Evolutionary conservation across 192 early-diverging fungal species (phyloP).

Genomic region (Obelidium mucronatum): DNA sequence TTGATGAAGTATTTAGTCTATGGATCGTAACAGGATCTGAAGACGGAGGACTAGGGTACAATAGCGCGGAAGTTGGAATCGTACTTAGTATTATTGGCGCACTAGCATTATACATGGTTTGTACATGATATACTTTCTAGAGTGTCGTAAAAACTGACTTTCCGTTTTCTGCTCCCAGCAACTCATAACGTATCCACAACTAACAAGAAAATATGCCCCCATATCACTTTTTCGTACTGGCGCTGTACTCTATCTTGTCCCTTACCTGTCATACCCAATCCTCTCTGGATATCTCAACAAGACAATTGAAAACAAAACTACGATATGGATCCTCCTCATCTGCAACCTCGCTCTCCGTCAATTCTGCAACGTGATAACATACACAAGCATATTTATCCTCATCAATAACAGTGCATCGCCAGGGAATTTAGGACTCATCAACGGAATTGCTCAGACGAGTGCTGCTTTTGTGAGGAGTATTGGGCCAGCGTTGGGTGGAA

Average conservation of each 20-base stretch:
- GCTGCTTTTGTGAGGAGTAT: slow-evolving; percentile 39
- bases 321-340: slow-evolving; percentile 22
- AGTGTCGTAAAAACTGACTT: too few species aligned
- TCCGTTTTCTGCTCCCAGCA: slow-evolving; percentile 29
- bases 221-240: slow-evolving; percentile 20
- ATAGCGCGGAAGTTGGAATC: slow-evolving; percentile 15
- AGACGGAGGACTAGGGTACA: slow-evolving; percentile 39
- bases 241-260: slow-evolving; percentile 12
- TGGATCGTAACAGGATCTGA: slow-evolving; percentile 51
- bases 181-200: slow-evolving; percentile 27
- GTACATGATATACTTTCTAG: too few species aligned
- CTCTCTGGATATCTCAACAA: slow-evolving; percentile 10
- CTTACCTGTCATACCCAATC: slow-evolving; percentile 29
- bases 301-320: neutral
- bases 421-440: slow-evolving; percentile 31
- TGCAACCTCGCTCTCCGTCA: slow-evolving; percentile 31
- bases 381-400: slow-evolving; percentile 38
- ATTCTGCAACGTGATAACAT: slow-evolving; percentile 37
- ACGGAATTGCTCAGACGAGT: slow-evolving; percentile 39
- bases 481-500: slow-evolving; percentile 38
- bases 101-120: slow-evolving; percentile 17
- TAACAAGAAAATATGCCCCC: slow-evolving; percentile 17
- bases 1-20: slow-evolving; percentile 53
- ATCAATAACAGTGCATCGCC: slow-evolving; percentile 34
- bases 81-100: slow-evolving; percentile 9